Percentiles rank a stretch among this genome's conserved stretches.
These are phyloP conservation scores for Colletotrichum sansevieriae DNA, from an alignment of 2,329 filamentous ascomycete genomes.

Conservation along the genomic window DNA sequence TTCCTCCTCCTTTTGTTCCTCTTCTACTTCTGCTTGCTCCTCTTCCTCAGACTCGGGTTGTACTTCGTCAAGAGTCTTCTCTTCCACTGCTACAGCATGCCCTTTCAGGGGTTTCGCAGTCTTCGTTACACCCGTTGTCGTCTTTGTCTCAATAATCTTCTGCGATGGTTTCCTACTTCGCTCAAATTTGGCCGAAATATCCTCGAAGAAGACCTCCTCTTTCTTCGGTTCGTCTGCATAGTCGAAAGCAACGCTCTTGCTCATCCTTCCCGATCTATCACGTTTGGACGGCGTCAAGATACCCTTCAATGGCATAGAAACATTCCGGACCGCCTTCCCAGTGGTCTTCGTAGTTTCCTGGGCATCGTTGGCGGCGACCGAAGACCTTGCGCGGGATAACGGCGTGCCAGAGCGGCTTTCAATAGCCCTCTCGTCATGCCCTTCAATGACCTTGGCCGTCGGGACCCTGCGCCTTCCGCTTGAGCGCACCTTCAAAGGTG, in stretches of 20 bases:
- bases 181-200: conserved; percentile 58
- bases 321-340: conserved; percentile 4
- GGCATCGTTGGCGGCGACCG: conserved; percentile 36
- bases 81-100: conserved; percentile 27
- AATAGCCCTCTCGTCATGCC: conserved; percentile 32
- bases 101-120: conserved; percentile 27
- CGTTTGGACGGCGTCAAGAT: conserved; percentile 69
- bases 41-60: conserved; percentile 28
- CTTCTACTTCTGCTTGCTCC: conserved; percentile 44
- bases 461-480: conserved; percentile 39
- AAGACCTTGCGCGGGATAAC: conserved; percentile 5
- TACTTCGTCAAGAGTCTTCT: conserved; percentile 1
- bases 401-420: conserved; percentile 32
- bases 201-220: conserved; percentile 65
- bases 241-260: conserved; percentile 71
- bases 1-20: conserved; percentile 49
- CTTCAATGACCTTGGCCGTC: conserved; percentile 35
- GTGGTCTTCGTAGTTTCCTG: conserved; percentile 22
- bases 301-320: conserved; percentile 58
- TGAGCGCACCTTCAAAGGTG: conserved; percentile 29
- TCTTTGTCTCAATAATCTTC: conserved; percentile 41
- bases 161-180: conserved; percentile 43
- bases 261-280: conserved; percentile 49
- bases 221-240: conserved; percentile 43
- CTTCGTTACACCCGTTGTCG: conserved; percentile 26